These are phyloP conservation scores for Globisporangium yorkense DNA, from an alignment of 352 stramenopile species.

Conservation along the genomic window DNA sequence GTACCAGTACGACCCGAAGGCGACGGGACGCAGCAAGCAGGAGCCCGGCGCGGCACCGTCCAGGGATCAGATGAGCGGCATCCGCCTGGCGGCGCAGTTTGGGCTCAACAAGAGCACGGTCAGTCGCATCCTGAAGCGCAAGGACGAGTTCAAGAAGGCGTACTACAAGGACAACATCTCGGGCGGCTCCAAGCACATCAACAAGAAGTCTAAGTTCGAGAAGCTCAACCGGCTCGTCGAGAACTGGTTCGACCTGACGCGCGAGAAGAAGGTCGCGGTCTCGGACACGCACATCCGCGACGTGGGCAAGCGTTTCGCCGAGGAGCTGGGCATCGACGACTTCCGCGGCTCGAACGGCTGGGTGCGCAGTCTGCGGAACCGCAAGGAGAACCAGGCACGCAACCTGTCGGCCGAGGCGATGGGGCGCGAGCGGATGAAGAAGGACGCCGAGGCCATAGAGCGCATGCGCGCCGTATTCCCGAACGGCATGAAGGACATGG, in stretches of 20 bases:
- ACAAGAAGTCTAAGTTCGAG: conserved; percentile 86
- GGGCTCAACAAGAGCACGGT: conserved; percentile 80
- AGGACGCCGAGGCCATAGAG: conserved; percentile 68
- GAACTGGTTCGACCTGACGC: conserved; percentile 81
- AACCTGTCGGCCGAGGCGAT: conserved; percentile 50
- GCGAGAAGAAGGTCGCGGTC: conserved; percentile 61
- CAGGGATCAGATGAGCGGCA: conserved; percentile 65
- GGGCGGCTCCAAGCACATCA: conserved; percentile 79
- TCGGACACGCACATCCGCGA: conserved; percentile 74
- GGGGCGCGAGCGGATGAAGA: conserved; percentile 55
- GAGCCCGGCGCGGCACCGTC: conserved; percentile 15
- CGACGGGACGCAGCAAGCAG: conserved; percentile 28
- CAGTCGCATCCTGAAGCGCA: conserved; percentile 81
- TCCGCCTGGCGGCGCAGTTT: conserved; percentile 67
- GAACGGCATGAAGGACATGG: conserved; percentile 67
- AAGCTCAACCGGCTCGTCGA: conserved; percentile 77
- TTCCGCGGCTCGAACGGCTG: conserved; percentile 78
- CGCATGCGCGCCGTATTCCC: conserved; percentile 65
- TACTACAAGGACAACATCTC: conserved; percentile 86
- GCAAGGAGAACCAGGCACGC: conserved; percentile 58
- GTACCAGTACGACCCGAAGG: conserved; percentile 76
- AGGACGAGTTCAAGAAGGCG: conserved; percentile 83
- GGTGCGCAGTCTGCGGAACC: conserved; percentile 73
- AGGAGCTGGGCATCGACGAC: conserved; percentile 67
- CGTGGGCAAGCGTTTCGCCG: conserved; percentile 61